Conservation (phyloP, 2,329 filamentous ascomycete species). For the Aureobasidium sp. region DNA sequence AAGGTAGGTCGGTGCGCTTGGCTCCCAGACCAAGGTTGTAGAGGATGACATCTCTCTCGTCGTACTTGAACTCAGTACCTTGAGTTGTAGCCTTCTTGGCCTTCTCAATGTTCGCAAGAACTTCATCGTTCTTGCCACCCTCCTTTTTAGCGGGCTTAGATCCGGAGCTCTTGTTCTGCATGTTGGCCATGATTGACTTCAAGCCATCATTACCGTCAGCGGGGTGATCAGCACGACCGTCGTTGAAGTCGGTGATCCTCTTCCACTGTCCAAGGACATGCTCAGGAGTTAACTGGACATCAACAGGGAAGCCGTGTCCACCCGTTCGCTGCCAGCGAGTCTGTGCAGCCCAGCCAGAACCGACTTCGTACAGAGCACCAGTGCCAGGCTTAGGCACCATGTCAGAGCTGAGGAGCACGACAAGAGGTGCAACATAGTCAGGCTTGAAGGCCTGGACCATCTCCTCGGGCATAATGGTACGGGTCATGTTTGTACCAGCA, state of each 20-base stretch:
- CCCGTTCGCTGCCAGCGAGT: conserved; percentile 93
- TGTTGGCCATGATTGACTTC: conserved; percentile 76
- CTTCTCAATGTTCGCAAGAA: conserved; percentile 67
- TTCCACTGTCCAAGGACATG: conserved; percentile 69
- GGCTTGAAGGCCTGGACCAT: conserved; percentile 99
- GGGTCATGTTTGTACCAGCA: conserved; percentile 91
- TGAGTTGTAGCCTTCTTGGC: conserved; percentile 65
- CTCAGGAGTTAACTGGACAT: conserved; percentile 77
- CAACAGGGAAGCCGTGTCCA: conserved; percentile 84
- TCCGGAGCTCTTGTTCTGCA: conserved; percentile 61
- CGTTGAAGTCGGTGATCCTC: conserved; percentile 78
- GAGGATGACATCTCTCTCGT: conserved; percentile 81
- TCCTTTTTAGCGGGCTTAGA: conserved; percentile 25
- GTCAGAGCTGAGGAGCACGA: conserved; percentile 80
- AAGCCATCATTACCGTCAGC: conserved; percentile 69
- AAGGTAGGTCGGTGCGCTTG: conserved; percentile 77
- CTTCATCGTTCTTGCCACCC: conserved; percentile 49
- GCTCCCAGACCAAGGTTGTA: conserved; percentile 95
- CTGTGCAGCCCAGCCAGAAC: conserved; percentile 84
- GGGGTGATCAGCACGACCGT: conserved; percentile 80
- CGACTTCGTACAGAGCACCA: conserved; percentile 87
- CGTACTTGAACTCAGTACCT: conserved; percentile 73
- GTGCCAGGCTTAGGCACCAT: conserved; percentile 77
- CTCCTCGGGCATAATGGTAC: conserved; percentile 90
- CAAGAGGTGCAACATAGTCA: conserved; percentile 91